Evolutionary conservation across 108 stramenopile species (phyloP).

Genomic region (Pseudonitzschia multistriata): DNA sequence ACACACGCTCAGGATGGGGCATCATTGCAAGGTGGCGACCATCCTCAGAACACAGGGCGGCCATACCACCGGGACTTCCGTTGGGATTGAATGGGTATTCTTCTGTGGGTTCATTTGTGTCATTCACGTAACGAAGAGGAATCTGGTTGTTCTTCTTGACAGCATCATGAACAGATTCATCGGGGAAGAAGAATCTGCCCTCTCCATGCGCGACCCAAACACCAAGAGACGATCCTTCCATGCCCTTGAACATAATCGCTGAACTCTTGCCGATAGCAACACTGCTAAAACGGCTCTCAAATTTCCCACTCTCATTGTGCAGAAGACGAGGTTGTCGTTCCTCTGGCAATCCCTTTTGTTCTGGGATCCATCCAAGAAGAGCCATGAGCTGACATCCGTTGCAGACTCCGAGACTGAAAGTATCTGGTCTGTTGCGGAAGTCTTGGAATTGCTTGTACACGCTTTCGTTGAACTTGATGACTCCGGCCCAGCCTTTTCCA

Average conservation of each 20-base stretch:
- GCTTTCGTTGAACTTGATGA: conserved; percentile 94
- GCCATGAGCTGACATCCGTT: conserved; percentile 99
- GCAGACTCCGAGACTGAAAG: conserved; percentile 98
- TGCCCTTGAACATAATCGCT: conserved; percentile 89
- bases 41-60: conserved; percentile 98
- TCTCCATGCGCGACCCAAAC: conserved; percentile 99
- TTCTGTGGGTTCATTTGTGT: conserved; percentile 88
- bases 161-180: conserved; percentile 60
- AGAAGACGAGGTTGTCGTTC: conserved; percentile 94
- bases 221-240: conserved; percentile 96
- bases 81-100: conserved; percentile 99
- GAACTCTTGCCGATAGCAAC: conserved; percentile 81
- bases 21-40: conserved; percentile 98
- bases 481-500: conserved; percentile 99
- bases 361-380: conserved; percentile 97
- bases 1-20: conserved; percentile 99
- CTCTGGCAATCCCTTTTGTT: conserved; percentile 61
- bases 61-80: conserved; percentile 96
- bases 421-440: conserved; percentile 90
- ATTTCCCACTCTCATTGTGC: conserved; percentile 95
- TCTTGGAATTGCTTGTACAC: conserved; percentile 92
- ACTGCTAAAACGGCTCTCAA: conserved; percentile 94
- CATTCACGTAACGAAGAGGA: conserved; percentile 95
- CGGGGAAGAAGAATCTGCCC: conserved; percentile 96
- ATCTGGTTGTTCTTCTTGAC: conserved; percentile 77